Evolutionary conservation across 306 rosid species (phyloP), one percentile per base, ranked within the genome.

Genomic region (Vigna angularis): DNA sequence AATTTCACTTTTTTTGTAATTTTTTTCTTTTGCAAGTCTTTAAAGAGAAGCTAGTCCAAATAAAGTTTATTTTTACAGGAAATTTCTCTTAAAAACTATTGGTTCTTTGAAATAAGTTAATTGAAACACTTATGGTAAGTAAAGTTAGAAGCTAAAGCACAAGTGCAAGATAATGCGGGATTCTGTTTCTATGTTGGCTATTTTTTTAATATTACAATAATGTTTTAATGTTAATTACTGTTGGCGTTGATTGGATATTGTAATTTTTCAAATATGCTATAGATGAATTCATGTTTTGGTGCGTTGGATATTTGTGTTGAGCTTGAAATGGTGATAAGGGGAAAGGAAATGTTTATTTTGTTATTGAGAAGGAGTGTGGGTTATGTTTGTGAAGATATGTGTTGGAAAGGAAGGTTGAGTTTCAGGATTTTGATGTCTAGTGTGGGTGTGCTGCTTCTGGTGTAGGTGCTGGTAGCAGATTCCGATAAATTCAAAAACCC

Each of bases 401-500:
- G 47, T 76, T 42, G 51, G 40, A 30, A 61, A 40, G 28, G 80
- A 78, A 78, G 24, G 73, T 57, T 70, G n/a, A 44, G 14, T 49
- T 62, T 79, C 44, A 11, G 56, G 62, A 20, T 77, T 83, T 28
- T 81, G 68, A 76, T 78, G 15, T 59, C 71, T 72, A 22, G 75
- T 36, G 62, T 44, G 62, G 36, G 55, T 70, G 20, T 72, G 77
- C 45, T 66, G 45, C 58, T 78, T 87, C 77, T 67, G 79, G 68
- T 79, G 11, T 79, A 93, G 98, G 98, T 93, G 76, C 91, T 93
- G 9, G 89, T 93, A 79, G 98, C 97, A 4, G 97, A 93, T 83
- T 93, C 97, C 0, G 94, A 88, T 58, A 65, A 75, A 32, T 93
- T 93, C 81, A 78, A 88, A 78, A 77, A 82, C 58, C 88, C 92